Base-by-base conservation (phyloP, 768 basidiomycete species). In the Boletus huronensis region DNA sequence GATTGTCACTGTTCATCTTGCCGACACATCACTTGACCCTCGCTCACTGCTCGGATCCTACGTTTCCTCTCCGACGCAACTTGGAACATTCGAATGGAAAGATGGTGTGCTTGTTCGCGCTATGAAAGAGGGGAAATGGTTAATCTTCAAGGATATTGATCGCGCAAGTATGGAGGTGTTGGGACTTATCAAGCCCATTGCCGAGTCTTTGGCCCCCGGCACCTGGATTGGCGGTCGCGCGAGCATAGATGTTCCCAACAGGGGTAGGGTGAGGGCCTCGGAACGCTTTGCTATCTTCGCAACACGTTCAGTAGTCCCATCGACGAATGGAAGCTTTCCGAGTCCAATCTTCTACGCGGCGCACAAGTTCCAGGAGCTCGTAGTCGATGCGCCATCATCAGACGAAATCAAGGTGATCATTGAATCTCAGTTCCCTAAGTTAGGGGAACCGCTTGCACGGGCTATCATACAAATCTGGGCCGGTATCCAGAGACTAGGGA, bases 1-100 rank as follows among this genome's bases (percentile, higher is more conserved):
- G 42, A 80, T 97, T 39, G 80, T 98, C 31, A 85, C 82, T 1
- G 85, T 99, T 54, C 90, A 96, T 62, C 83, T 98, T 25, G 92
- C 93, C 6, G 97, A 98, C 62, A 96, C 94, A 0, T 96, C 96
- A 2, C 79, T 99, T 42, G 96, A 99, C 65, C 88, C 95, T 29
- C 88, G 96, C 23, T 88, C 93, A 0, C 79, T 99, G 6, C 80
- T 99, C 40, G 96, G 97, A 5, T 94, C 93, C 2, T 96, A 98
- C 55, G 77, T 93, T 3, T 96, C 96, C 2, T 97, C 96, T 0
- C 78, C 87, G 0, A 83, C 80, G 2, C 81, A 81, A 25, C 85
- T 93, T 0, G 96, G 96, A 6, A 84, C 83, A 2, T 99, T 99
- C 62, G 92, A 96, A 61, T 99, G 95, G 91, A 91, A 88, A 71